Base-by-base conservation (phyloP, 2,329 filamentous ascomycete genomes). In the Pyrenophora teres region DNA sequence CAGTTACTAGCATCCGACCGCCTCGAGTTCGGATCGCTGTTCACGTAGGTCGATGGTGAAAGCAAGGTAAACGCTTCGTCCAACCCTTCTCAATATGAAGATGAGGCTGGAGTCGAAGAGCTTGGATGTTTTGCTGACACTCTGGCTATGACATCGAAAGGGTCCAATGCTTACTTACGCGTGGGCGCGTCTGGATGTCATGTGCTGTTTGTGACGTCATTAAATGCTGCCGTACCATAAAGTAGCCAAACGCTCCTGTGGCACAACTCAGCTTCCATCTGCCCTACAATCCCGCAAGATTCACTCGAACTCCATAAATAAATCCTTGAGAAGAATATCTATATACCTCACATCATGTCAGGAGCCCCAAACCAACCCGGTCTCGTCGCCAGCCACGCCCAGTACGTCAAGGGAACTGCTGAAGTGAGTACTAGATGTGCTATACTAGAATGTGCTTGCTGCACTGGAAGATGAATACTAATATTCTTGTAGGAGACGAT, bases 391-490 rank as follows among this genome's bases (percentile, higher is more conserved):
- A 80, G 82, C 36, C 87, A 89, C 68, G 85, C 80, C 27, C 83
- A 88, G 65, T 90, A 88, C 64, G 80, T 84, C 64, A 89, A 89
- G 65, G 87, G 87, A 45, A 83, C 83, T 6, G 81, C 83, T 48
- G 84, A 87, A 76, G 87, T 86, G 72, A 50, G 73, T 65, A 21
- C 18, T 10, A 2, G 30, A 2, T 3, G n/a, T 3, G 23, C 2
- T 16, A 18, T 32, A 5, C 16, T 13, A 2, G 13, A 8, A 6
- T 33, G 12, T 21, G 3, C 18, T 5, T 2, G 9, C 0, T 7
- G 9, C 21, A 46, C 31, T 59, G 3, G 47, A 35, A 9, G 7
- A 25, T 38, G 0, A 3, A 8, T 12, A 16, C 37, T 54, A 31
- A 51, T 10, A 10, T 6, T 0, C 0, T 30, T 16, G 12, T 1